phyloP scores from a whole-genome alignment of 441 rosid genomes.

The Eruca vesicaria region DNA sequence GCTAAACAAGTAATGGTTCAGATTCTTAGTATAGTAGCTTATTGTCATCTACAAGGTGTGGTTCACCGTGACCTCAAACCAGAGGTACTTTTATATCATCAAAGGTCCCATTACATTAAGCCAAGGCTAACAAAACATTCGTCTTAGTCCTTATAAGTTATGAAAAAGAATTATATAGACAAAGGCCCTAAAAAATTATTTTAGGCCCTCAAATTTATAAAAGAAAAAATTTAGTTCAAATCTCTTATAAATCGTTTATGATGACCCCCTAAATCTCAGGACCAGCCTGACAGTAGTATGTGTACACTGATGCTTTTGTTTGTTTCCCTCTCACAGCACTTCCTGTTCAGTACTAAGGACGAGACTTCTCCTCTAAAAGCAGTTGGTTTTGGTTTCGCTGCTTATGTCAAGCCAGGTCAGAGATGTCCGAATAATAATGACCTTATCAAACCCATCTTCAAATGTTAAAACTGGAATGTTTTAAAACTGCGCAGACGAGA shows the following conservation, averaged over 20 bases:
- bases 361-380: slow-evolving; percentile 69
- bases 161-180: too few species aligned
- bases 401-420: slow-evolving; percentile 81
- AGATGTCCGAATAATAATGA: slow-evolving; percentile 3
- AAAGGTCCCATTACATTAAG: too few species aligned
- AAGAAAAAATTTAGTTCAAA: too few species aligned
- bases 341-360: slow-evolving; percentile 60
- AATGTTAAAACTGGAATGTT: background rate
- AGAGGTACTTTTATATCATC: slow-evolving; percentile 50
- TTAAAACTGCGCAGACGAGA: slow-evolving; percentile 56
- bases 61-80: slow-evolving; percentile 94
- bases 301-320: background rate
- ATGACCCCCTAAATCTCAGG: too few species aligned
- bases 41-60: slow-evolving; percentile 82
- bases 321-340: slow-evolving; percentile 49
- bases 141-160: too few species aligned
- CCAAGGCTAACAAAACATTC: too few species aligned
- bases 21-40: slow-evolving; percentile 67
- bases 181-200: too few species aligned
- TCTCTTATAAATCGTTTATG: too few species aligned
- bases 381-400: slow-evolving; percentile 85
- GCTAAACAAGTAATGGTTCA: slow-evolving; percentile 75
- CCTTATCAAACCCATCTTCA: background rate
- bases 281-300: too few species aligned
- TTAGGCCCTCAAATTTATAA: too few species aligned